Evolutionary conservation across 768 basidiomycete species (phyloP), one percentile per base, ranked within the genome.

Genomic region (Xerocomellus dryophilus): DNA sequence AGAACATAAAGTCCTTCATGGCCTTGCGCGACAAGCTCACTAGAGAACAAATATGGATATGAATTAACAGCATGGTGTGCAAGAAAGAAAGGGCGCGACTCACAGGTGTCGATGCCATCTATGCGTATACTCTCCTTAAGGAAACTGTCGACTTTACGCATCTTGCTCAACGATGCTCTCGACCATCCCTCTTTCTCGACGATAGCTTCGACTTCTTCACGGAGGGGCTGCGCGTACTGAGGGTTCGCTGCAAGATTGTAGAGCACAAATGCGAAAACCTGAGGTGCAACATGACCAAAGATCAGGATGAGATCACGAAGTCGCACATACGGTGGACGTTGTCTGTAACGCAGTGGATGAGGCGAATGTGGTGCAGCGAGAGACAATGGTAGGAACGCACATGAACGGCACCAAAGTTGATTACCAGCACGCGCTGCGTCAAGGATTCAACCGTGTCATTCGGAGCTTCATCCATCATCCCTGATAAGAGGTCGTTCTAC

Each of bases 131-230:
- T 62, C 45, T 75, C 75, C 47, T 66, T 71, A 43, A 76, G 57
- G 15, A 77, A 75, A 53, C 72, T 76, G 49, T 76, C 73, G 8
- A 74, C 50, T 58, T 69, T 71, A 61, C 59, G 63, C 61, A 72
- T 71, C 59, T 14, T 61, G 34, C 12, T 31, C 34, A 45, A 68
- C 15, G 39, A 68, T 11, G 7, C 4, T 60, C 6, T 44, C 20
- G 41, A 45, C 48, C 41, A 49, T 5, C 48, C 48, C 10, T 45
- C 48, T 5, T 17, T 31, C 29, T 45, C 15, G 11, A 49, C 29
- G 27, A 49, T 45, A n/a, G 52, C 38, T 27, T 73, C 70, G 18
- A 72, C 62, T 53, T 78, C 77, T 42, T 71, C 65, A 11, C 2
- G 75, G 67, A 9, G 77, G 54, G 21, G 68, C 17, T n/a, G 65